Conservation (phyloP, 805 yeast species). For the Lipomyces mesembrius region DNA sequence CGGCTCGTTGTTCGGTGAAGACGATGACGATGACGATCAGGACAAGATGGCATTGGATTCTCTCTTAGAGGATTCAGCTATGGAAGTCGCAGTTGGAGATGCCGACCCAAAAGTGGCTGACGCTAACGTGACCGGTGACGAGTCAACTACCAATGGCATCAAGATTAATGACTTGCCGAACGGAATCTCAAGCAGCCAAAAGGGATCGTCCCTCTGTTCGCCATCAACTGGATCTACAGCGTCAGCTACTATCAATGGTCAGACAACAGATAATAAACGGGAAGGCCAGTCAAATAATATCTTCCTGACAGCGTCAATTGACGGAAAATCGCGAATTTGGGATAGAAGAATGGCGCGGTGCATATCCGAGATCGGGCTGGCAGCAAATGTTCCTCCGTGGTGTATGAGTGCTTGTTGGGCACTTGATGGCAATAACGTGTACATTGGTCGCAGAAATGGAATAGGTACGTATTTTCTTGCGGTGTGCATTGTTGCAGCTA, state of each 20-base stretch:
- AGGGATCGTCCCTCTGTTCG: not conserved
- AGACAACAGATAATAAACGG: conserved; percentile 11
- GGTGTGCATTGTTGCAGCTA: conserved; percentile 43
- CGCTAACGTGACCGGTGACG: not conserved
- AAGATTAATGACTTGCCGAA: conserved; percentile 21
- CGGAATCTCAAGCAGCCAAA: conserved; percentile 1
- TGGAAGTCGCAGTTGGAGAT: not conserved
- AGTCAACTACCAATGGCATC: conserved; percentile 5
- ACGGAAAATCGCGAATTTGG: conserved; percentile 83
- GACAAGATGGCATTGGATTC: conserved; percentile 3
- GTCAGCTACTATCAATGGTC: not conserved
- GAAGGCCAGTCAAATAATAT: conserved; percentile 49
- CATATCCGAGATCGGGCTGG: conserved; percentile 57
- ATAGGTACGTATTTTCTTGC: conserved; percentile 62
- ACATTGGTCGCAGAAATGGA: conserved; percentile 87
- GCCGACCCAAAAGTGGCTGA: not conserved
- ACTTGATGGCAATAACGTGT: conserved; percentile 73
- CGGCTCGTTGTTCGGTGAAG: conserved; percentile 65
- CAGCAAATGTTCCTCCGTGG: conserved; percentile 87
- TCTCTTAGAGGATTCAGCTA: not conserved
- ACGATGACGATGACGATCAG: conserved; percentile 50
- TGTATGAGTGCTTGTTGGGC: conserved; percentile 87
- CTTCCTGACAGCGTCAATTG: conserved; percentile 79
- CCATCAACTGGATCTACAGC: not conserved
- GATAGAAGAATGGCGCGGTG: conserved; percentile 61